Base-by-base conservation (phyloP, 2,329 filamentous ascomycete species). In the Colletotrichum horii region DNA sequence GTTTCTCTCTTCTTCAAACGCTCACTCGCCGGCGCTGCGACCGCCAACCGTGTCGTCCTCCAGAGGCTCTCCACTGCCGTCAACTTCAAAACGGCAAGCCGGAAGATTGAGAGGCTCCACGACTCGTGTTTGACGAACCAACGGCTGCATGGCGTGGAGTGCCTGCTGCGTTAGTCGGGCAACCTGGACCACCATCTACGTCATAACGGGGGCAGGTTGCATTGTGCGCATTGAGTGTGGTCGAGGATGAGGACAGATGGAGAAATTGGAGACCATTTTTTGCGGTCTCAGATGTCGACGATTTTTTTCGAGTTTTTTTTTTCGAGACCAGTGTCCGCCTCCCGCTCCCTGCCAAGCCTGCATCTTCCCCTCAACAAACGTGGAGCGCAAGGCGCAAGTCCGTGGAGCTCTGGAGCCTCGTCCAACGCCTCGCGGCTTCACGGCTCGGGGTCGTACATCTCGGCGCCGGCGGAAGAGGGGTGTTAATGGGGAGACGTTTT, bases 61-160 rank as follows among this genome's bases (percentile, higher is more conserved):
- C 34, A 43, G 28, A 36, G n/a, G 61, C n/a, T 22, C 61, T 43
- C 74, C 74, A 73, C 74, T 24, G 34, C 14, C 28, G 74, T 74
- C 74, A 58, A 70, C 28, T 65, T 76, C 70, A 76, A 76, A 65
- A 76, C 74, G 74, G 74, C 74, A 74, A 64, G 70, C 65, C 70
- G 64, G 65, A 68, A 75, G 65, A 76, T 65, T 74, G 70, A 65
- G 19, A 68, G 64, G 48, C 74, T 74, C 74, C 70, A 69, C 65
- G 64, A 74, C 74, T 74, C 56, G 48, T 60, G 36, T 30, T 24
- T 30, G 34, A 48, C 70, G 65, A 74, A 68, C 64, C 70, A 76
- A 73, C 58, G 70, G 43, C 56, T 52, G 65, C 70, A 32, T 36
- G 16, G 56, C 65, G 74, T 76, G 70, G 70, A 69, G 74, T 64